Percentiles rank a stretch among this genome's conserved stretches.
These are phyloP conservation scores for Coriolopsis trogii DNA, from an alignment of 1,284 basidiomycete genomes.

Conservation along the genomic window DNA sequence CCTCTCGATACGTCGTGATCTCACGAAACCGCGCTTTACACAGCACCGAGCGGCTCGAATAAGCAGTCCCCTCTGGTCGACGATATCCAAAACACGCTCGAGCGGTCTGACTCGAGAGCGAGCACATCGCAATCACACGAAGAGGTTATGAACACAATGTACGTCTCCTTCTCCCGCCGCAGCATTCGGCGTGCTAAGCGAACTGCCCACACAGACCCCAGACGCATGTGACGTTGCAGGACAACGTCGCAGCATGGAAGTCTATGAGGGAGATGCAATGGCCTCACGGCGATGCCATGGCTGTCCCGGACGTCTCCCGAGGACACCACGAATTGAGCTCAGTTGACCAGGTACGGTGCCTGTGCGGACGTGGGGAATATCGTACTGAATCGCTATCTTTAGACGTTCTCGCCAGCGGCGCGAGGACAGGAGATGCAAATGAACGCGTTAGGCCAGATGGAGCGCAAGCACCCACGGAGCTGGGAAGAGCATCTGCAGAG, in stretches of 20 bases:
- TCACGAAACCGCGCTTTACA: background rate
- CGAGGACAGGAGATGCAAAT: slow-evolving; percentile 30
- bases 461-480: slow-evolving; percentile 35
- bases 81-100: slow-evolving; percentile 21
- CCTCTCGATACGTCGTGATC: background rate
- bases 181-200: slow-evolving; percentile 5
- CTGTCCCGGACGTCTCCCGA: slow-evolving; percentile 21
- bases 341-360: slow-evolving; percentile 26
- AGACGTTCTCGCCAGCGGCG: slow-evolving; percentile 22
- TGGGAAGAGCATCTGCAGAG: slow-evolving; percentile 35
- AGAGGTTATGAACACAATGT: slow-evolving; percentile 25
- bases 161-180: slow-evolving; percentile 6
- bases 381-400: slow-evolving; percentile 10
- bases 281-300: slow-evolving; percentile 29
- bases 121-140: slow-evolving; percentile 25
- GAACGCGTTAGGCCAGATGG: slow-evolving; percentile 27
- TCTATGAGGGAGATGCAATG: slow-evolving; percentile 32
- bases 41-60: slow-evolving; percentile 19
- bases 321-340: slow-evolving; percentile 23
- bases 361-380: slow-evolving; percentile 4
- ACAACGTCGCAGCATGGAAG: slow-evolving; percentile 30
- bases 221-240: slow-evolving; percentile 28
- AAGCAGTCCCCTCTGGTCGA: slow-evolving; percentile 24
- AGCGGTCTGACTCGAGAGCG: slow-evolving; percentile 23
- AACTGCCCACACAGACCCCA: slow-evolving; percentile 13